Base-by-base conservation (phyloP, 2,329 filamentous ascomycete species). In the Ramichloridium luteum region DNA sequence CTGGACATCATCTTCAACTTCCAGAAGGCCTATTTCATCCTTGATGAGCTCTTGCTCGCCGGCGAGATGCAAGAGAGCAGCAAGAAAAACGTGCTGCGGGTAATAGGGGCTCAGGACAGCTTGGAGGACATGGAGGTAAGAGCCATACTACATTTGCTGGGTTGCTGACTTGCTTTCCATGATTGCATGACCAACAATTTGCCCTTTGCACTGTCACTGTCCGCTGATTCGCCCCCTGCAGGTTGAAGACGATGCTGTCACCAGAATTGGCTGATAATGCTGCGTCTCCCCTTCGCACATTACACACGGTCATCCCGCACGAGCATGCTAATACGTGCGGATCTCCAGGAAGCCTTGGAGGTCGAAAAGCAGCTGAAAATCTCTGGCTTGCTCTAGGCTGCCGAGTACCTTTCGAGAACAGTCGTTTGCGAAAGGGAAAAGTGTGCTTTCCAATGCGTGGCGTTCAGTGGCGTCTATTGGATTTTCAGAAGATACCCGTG, bases 1-100 rank as follows among this genome's bases (percentile, higher is more conserved):
- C 74, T 98, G 44, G 86, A 96, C 59, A 94, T 96, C 62, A 98
- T 98, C 59, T 98, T 98, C 73, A 96, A 93, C 58, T 98, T 98
- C 60, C 93, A 93, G 49, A 98, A 98, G 62, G 90, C 90, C 38
- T 98, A 98, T 62, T 98, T 96, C 62, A 98, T 98, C 47, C 74
- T 98, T 28, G 90, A 98, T 57, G 90, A 98, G 64, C 72, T 98
- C 40, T 68, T 98, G 44, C 69, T 98, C 46, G 90, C 90, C 4
- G 90, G 90, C 38, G 90, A 98, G 61, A 76, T 98, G 64, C 90
- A 98, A 61, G 90, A 98, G 64, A 96, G 85, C 61, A 96, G 88
- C 60, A 98, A 96, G 67, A 98, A 98, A 75, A 96, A 96, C 53
- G 85, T 98, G 25, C 64, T 98, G 43, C 71, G 90, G 41, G 93